Evolutionary conservation across 2,329 filamentous ascomycete genomes (phyloP).

Genomic region (Aureobasidium musti): DNA sequence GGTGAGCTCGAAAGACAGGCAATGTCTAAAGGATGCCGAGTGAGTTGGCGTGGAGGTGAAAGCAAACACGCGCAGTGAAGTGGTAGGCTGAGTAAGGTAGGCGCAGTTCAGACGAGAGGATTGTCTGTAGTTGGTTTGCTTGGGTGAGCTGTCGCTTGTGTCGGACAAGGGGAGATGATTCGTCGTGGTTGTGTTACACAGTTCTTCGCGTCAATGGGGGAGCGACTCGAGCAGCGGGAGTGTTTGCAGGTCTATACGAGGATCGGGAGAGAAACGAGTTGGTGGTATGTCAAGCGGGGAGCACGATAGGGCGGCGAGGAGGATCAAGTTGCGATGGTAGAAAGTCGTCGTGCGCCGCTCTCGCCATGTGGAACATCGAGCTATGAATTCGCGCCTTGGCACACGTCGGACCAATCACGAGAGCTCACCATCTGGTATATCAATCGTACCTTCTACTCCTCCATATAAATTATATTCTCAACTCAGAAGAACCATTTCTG

Average conservation of each 20-base stretch:
- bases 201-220: constrained; percentile 13
- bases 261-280: constrained; percentile 1
- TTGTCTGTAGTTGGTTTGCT: not conserved
- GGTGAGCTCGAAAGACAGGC: constrained; percentile 19
- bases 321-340: constrained; percentile 15
- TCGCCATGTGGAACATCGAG: constrained; percentile 10
- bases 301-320: constrained; percentile 16
- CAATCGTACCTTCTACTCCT: not conserved
- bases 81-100: not conserved
- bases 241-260: constrained; percentile 3
- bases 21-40: not conserved
- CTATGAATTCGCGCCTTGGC: constrained; percentile 10
- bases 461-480: no score
- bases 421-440: not conserved
- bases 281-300: constrained; percentile 15
- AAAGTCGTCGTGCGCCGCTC: constrained; percentile 24
- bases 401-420: constrained; percentile 20
- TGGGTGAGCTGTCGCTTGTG: constrained; percentile 24
- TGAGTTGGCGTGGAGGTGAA: not conserved
- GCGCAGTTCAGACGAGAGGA: not conserved
- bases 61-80: constrained; percentile 12
- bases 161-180: constrained; percentile 2
- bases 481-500: not conserved
- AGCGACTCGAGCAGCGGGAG: not conserved
- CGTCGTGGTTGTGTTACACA: constrained; percentile 10